phyloP scores from a whole-genome alignment of 805 yeast species.

The Lachancea kluyveri region DNA sequence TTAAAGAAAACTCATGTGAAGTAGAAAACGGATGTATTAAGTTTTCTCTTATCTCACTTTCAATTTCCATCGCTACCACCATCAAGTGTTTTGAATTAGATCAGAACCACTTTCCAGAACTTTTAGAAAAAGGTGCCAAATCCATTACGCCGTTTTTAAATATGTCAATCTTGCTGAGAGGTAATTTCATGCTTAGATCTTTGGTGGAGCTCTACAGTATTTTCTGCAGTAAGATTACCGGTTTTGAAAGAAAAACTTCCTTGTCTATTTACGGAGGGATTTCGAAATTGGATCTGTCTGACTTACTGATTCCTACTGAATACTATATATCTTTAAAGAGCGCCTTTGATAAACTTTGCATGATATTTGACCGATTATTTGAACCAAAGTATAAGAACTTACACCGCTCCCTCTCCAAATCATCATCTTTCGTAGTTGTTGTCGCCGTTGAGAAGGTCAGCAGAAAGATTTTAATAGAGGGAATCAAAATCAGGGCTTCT shows the following conservation, averaged over 20 bases:
- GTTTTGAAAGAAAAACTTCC: conserved; percentile 16
- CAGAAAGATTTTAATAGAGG: conserved; percentile 16
- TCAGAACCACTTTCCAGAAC: conserved; percentile 13
- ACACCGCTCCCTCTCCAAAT: conserved; percentile 5
- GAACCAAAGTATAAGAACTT: conserved; percentile 4
- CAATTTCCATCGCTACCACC: conserved; percentile 12
- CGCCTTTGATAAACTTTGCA: conserved; percentile 11
- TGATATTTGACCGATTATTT: conserved; percentile 16
- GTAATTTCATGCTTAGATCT: conserved; percentile 18
- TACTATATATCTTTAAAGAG: conserved; percentile 8
- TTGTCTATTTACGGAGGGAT: conserved; percentile 7
- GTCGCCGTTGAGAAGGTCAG: conserved; percentile 21
- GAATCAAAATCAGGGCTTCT: conserved; percentile 15
- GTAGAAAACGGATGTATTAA: conserved; percentile 18
- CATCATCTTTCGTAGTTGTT: conserved; percentile 6
- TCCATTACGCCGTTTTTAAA: conserved; percentile 19
- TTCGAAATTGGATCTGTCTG: conserved; percentile 7
- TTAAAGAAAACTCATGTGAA: conserved; percentile 5
- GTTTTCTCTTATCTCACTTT: conserved; percentile 14
- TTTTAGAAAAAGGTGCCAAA: conserved; percentile 4
- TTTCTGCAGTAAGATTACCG: conserved; percentile 17
- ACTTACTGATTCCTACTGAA: conserved; percentile 9
- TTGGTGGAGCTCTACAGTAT: conserved; percentile 20
- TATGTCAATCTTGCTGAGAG: conserved; percentile 14
- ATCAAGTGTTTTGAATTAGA: conserved; percentile 14